A percentile compares a stretch with the other conserved stretches of the same genome.
phyloP scores from a whole-genome alignment of 306 rosid genomes.

The Dryas octopetala region DNA sequence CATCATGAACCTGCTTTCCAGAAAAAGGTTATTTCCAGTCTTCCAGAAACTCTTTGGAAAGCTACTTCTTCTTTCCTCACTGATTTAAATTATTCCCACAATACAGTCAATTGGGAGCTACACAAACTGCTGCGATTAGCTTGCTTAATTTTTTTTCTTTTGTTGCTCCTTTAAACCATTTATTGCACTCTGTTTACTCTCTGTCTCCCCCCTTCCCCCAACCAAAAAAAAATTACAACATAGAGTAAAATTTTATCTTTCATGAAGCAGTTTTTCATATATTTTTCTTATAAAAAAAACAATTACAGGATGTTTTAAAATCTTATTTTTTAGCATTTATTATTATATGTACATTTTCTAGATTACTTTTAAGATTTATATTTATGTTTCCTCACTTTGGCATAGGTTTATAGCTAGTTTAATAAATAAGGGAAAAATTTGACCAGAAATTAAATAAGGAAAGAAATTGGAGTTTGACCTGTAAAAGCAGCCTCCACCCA shows the following conservation, averaged over 20 bases:
- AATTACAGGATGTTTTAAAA: not conserved
- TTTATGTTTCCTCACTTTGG: not conserved
- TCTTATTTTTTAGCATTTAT: not conserved
- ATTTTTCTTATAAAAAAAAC: too few relatives aligned
- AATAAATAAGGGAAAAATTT: not conserved
- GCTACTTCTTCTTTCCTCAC: not conserved
- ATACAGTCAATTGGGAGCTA: not conserved
- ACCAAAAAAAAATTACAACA: not conserved
- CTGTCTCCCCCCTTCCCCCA: too few relatives aligned
- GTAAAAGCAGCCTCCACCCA: conserved; percentile 91
- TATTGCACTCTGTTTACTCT: too few relatives aligned
- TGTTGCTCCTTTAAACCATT: not conserved
- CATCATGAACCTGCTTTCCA: conserved; percentile 79
- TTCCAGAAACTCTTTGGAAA: conserved; percentile 4
- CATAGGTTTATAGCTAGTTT: not conserved
- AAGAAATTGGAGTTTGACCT: conserved; percentile 45
- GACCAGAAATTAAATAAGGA: not conserved
- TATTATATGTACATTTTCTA: not conserved
- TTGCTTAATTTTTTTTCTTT: too few relatives aligned
- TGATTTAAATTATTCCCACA: not conserved
- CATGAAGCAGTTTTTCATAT: not conserved
- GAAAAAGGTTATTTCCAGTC: not conserved
- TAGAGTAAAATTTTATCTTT: not conserved
- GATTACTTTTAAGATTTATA: not conserved
- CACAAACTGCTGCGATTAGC: not conserved